These are phyloP conservation scores for Porcisia hertigi DNA, from an alignment of 208 protist genomes.

Conservation along the genomic window DNA sequence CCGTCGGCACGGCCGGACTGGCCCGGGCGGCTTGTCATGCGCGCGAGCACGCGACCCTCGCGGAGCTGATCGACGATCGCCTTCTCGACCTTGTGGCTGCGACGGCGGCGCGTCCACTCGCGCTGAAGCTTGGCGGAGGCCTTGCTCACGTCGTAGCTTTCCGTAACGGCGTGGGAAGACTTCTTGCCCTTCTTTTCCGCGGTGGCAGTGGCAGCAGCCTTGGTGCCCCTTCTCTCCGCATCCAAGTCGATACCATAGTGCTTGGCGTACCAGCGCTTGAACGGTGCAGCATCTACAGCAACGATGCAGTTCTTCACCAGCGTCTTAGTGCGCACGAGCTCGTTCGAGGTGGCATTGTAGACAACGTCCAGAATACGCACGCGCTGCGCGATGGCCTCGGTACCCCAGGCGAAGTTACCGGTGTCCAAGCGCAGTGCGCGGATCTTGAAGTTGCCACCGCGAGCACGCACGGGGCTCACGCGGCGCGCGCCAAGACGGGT, in stretches of 20 bases:
- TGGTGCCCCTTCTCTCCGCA: constrained; percentile 78
- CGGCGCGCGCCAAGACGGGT: constrained; percentile 95
- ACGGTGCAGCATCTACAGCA: constrained; percentile 97
- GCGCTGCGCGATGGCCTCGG: constrained; percentile 89
- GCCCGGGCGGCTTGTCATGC: constrained; percentile 97
- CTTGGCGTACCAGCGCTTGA: constrained; percentile 98
- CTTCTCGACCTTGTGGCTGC: constrained; percentile 86
- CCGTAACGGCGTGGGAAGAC: constrained; percentile 32
- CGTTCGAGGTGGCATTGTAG: constrained; percentile 99
- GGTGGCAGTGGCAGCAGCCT: constrained; percentile 1
- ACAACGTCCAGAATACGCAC: constrained; percentile 98
- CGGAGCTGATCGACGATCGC: constrained; percentile 92
- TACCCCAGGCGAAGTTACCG: constrained; percentile 98
- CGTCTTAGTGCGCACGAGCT: constrained; percentile 99
- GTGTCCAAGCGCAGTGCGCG: constrained; percentile 98
- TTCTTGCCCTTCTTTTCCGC: too few relatives aligned
- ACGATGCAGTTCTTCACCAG: constrained; percentile 99
- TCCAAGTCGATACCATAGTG: constrained; percentile 97
- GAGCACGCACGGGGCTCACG: constrained; percentile 94
- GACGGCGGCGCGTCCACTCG: constrained; percentile 69
- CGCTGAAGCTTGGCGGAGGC: constrained; percentile 71
- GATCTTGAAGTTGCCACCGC: constrained; percentile 98
- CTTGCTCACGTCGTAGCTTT: constrained; percentile 83
- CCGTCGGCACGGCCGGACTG: constrained; percentile 98
- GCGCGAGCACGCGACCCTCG: constrained; percentile 94